A percentile compares a stretch with the other conserved stretches of the same genome.
phyloP scores from a whole-genome alignment of 768 basidiomycete genomes.

The Crassisporium funariophilum region DNA sequence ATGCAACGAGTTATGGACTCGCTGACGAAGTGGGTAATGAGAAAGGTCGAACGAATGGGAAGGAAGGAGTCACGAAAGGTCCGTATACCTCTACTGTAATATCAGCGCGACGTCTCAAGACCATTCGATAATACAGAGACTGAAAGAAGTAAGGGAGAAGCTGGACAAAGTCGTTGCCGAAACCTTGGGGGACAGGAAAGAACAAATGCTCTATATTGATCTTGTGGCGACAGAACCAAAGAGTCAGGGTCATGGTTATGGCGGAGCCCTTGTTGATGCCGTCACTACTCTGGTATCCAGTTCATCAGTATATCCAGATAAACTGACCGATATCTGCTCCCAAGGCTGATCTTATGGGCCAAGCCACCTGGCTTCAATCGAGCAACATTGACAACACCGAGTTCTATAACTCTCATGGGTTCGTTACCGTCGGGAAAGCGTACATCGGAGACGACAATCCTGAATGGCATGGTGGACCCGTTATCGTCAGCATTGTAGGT shows the following conservation, averaged over 20 bases:
- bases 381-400: constrained; percentile 24
- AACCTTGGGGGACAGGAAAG: constrained; percentile 22
- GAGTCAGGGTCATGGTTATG: constrained; percentile 32
- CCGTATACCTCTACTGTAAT: no score
- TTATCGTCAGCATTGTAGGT: constrained; percentile 31
- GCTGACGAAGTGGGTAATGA: background rate
- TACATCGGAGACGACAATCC: constrained; percentile 32
- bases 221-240: constrained; percentile 29
- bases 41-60: constrained; percentile 2
- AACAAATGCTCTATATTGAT: constrained; percentile 32
- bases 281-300: constrained; percentile 23
- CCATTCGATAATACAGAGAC: constrained; percentile 1
- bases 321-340: background rate
- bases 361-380: constrained; percentile 31
- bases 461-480: constrained; percentile 28
- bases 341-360: constrained; percentile 31
- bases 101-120: no score
- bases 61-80: background rate
- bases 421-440: constrained; percentile 22
- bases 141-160: constrained; percentile 16
- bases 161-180: constrained; percentile 21
- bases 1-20: constrained; percentile 3
- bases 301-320: background rate
- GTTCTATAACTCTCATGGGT: constrained; percentile 31
- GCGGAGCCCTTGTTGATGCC: constrained; percentile 29